phyloP scores from a whole-genome alignment of 1,284 basidiomycete genomes.

The Irpex sp. region DNA sequence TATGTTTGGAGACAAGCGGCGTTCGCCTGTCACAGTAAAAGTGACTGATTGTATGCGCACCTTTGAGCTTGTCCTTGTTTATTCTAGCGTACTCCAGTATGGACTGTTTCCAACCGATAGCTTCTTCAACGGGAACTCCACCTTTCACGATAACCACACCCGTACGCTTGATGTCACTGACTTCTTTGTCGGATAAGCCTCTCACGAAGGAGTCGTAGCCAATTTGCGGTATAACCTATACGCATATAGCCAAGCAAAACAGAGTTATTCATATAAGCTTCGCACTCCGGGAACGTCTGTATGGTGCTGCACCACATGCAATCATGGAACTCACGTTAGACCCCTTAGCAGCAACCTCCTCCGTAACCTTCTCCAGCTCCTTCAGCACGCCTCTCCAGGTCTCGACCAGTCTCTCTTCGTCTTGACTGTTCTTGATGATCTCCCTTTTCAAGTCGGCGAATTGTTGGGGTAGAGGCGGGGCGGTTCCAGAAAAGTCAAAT shows the following conservation, averaged over 20 bases:
- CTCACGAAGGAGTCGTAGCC: constrained; percentile 44
- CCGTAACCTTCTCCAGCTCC: not conserved
- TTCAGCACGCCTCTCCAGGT: constrained; percentile 5
- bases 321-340: not conserved
- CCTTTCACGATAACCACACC: constrained; percentile 63
- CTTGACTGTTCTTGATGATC: not conserved
- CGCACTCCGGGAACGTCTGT: too few relatives aligned
- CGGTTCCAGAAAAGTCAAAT: not conserved
- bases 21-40: too few relatives aligned
- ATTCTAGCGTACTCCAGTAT: constrained; percentile 52
- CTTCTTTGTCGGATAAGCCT: constrained; percentile 38
- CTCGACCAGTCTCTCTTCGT: constrained; percentile 1
- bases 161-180: constrained; percentile 44
- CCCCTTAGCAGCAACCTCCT: constrained; percentile 2
- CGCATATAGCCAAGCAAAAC: not conserved
- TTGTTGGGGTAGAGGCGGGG: constrained; percentile 3
- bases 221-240: constrained; percentile 56
- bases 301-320: too few relatives aligned
- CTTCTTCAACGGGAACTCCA: constrained; percentile 58
- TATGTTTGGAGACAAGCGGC: too few relatives aligned
- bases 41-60: constrained; percentile 22
- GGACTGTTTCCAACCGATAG: constrained; percentile 56
- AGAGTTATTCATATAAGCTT: not conserved
- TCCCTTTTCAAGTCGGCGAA: constrained; percentile 4
- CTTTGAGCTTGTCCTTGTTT: constrained; percentile 50